These are phyloP conservation scores for Phytophthora parvispora DNA, from an alignment of 352 stramenopile genomes.

Conservation along the genomic window DNA sequence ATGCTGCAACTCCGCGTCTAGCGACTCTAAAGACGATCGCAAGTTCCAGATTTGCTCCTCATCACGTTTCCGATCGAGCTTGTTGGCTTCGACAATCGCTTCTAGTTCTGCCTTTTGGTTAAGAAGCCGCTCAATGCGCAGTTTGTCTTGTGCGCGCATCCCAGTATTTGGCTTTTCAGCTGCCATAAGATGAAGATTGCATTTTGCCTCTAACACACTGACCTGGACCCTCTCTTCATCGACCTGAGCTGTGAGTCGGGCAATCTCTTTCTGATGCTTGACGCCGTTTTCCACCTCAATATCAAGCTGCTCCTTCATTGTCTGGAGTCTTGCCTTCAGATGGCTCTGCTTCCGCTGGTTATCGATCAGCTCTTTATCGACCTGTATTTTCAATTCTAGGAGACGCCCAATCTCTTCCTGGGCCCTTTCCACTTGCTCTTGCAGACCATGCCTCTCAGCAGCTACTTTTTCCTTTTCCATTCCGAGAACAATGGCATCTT, in stretches of 20 bases:
- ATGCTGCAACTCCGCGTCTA: conserved; percentile 86
- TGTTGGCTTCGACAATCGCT: conserved; percentile 63
- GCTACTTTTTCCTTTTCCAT: conserved; percentile 73
- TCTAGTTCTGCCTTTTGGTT: conserved; percentile 88
- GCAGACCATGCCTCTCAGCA: conserved; percentile 47
- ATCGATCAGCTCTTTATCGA: conserved; percentile 64
- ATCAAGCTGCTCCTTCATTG: conserved; percentile 78
- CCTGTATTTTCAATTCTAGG: conserved; percentile 44
- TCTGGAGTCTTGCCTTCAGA: conserved; percentile 54
- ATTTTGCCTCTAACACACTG: conserved; percentile 73
- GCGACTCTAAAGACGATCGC: conserved; percentile 63
- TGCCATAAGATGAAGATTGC: conserved; percentile 66
- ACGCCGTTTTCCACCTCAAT: conserved; percentile 58
- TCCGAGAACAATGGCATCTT: conserved; percentile 54
- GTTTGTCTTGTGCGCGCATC: conserved; percentile 84
- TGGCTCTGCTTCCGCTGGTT: conserved; percentile 59
- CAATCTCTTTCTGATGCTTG: conserved; percentile 52
- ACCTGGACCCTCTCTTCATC: conserved; percentile 74
- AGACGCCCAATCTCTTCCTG: conserved; percentile 42
- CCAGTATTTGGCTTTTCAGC: conserved; percentile 82
- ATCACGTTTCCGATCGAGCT: conserved; percentile 64
- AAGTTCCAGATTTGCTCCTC: conserved; percentile 83
- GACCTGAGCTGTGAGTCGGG: conserved; percentile 41
- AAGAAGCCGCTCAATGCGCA: conserved; percentile 78
- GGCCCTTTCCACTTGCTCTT: conserved; percentile 40